A percentile compares a stretch with the other conserved stretches of the same genome.
Conservation (phyloP, 495 filamentous ascomycete genomes). For the Hyaloscypha bicolor region DNA sequence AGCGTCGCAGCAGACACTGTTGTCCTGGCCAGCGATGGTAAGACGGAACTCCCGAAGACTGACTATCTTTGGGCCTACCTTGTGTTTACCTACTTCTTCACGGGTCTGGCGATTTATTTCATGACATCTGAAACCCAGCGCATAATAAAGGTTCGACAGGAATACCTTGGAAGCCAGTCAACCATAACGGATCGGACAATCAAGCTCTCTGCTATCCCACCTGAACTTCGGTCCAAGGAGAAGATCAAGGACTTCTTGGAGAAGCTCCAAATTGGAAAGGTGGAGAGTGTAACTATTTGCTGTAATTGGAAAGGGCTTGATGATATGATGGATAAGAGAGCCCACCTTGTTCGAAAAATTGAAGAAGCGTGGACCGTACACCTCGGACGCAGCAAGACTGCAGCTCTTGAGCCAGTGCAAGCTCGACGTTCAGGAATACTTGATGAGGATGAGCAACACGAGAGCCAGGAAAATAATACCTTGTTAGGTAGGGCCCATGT, state of each 20-base stretch:
- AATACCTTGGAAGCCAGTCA: constrained; percentile 89
- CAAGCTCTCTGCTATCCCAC: constrained; percentile 84
- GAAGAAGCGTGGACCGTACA: constrained; percentile 78
- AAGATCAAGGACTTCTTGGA: constrained; percentile 88
- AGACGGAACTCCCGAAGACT: constrained; percentile 35
- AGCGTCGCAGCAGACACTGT: constrained; percentile 24
- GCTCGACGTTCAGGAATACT: constrained; percentile 35
- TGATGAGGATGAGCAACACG: constrained; percentile 41
- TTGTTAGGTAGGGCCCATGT: constrained; percentile 35
- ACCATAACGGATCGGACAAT: constrained; percentile 95
- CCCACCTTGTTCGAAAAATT: constrained; percentile 65
- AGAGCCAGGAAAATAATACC: constrained; percentile 20
- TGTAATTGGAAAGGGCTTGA: constrained; percentile 87
- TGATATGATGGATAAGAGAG: constrained; percentile 67
- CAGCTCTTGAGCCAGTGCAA: constrained; percentile 50
- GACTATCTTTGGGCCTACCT: constrained; percentile 92
- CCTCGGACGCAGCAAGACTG: constrained; percentile 41
- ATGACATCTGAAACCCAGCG: constrained; percentile 78
- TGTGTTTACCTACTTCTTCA: constrained; percentile 89
- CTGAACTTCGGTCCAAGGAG: constrained; percentile 75
- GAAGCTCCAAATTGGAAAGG: constrained; percentile 86
- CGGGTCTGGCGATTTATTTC: constrained; percentile 76
- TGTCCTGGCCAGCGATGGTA: constrained; percentile 29
- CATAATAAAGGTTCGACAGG: constrained; percentile 82
- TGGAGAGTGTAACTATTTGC: constrained; percentile 86